Conservation (phyloP, 345 rosid genomes). For the Rhizophora mangle region DNA sequence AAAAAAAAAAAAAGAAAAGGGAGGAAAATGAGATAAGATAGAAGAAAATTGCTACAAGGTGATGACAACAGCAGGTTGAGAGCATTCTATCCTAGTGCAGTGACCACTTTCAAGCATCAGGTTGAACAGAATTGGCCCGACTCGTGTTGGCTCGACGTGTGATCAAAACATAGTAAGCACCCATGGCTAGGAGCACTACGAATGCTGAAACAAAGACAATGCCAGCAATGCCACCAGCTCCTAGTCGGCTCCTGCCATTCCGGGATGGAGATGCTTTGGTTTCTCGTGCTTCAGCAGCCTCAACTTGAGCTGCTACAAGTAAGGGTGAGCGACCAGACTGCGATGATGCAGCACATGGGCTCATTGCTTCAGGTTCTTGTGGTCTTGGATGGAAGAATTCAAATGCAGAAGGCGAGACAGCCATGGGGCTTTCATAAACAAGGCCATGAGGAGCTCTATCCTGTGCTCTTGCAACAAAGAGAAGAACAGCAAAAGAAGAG, state of each 20-base stretch:
- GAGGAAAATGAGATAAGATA: background rate
- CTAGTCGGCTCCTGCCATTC: slow-evolving; percentile 24
- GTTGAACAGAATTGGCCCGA: slow-evolving; percentile 39
- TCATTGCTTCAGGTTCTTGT: slow-evolving; percentile 21
- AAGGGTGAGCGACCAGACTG: slow-evolving; percentile 51
- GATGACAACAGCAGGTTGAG: background rate
- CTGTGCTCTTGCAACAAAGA: slow-evolving; percentile 46
- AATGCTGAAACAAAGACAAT: slow-evolving; percentile 48
- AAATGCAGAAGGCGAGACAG: slow-evolving; percentile 76
- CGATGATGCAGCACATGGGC: slow-evolving; percentile 23
- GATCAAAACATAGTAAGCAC: slow-evolving; percentile 28
- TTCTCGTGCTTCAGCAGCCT: slow-evolving; percentile 24
- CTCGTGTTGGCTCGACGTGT: slow-evolving; percentile 36
- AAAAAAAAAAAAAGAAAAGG: background rate
- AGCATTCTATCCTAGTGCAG: slow-evolving; percentile 3
- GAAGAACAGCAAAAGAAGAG: slow-evolving; percentile 28
- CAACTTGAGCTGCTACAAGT: slow-evolving; percentile 55
- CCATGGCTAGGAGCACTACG: slow-evolving; percentile 34
- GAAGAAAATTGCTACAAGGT: background rate
- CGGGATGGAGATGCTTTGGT: slow-evolving; percentile 27
- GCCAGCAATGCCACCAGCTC: slow-evolving; percentile 39
- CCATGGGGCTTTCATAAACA: slow-evolving; percentile 53
- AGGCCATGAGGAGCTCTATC: slow-evolving; percentile 93
- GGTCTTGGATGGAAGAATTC: slow-evolving; percentile 76
- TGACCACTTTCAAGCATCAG: slow-evolving; percentile 26